Conservation (phyloP, 768 basidiomycete species). For the Auricularia sp. region DNA sequence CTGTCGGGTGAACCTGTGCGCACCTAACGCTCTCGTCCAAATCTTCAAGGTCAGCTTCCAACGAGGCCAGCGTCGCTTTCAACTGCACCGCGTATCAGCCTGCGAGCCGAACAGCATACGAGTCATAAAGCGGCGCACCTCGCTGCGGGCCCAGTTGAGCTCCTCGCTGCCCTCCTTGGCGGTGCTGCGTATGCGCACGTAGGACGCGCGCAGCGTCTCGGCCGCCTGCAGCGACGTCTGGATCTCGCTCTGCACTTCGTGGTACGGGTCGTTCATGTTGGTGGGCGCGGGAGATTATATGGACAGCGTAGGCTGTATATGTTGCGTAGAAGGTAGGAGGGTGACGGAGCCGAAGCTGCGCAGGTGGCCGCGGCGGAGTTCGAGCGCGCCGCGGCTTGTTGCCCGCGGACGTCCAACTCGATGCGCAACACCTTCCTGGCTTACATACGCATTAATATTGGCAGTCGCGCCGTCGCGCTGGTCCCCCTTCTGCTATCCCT, state of each 20-base stretch:
- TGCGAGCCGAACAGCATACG: neutral
- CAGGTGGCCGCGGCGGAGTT: too few species aligned
- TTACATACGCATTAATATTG: too few species aligned
- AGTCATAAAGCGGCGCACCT: constrained; percentile 34
- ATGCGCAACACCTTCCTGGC: too few species aligned
- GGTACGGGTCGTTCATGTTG: constrained; percentile 57
- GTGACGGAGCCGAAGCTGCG: too few species aligned
- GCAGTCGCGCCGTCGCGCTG: too few species aligned
- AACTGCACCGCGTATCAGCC: constrained; percentile 36
- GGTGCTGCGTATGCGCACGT: constrained; percentile 66
- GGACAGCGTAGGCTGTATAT: too few species aligned
- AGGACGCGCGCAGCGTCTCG: constrained; percentile 62
- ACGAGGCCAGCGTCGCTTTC: constrained; percentile 59
- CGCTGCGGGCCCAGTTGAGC: constrained; percentile 66
- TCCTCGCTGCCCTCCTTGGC: constrained; percentile 71
- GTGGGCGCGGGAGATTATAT: neutral
- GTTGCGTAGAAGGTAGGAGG: too few species aligned
- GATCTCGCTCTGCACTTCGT: constrained; percentile 77
- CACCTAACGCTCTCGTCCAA: constrained; percentile 91
- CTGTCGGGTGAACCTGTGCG: constrained; percentile 10
- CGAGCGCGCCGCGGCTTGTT: too few species aligned
- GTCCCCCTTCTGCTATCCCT: too few species aligned
- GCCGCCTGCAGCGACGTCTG: constrained; percentile 65
- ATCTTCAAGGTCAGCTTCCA: constrained; percentile 85
- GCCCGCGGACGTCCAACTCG: too few species aligned